Percentiles rank a stretch among this genome's conserved stretches.
phyloP scores from a whole-genome alignment of 345 rosid genomes.

The Turritis glabra region DNA sequence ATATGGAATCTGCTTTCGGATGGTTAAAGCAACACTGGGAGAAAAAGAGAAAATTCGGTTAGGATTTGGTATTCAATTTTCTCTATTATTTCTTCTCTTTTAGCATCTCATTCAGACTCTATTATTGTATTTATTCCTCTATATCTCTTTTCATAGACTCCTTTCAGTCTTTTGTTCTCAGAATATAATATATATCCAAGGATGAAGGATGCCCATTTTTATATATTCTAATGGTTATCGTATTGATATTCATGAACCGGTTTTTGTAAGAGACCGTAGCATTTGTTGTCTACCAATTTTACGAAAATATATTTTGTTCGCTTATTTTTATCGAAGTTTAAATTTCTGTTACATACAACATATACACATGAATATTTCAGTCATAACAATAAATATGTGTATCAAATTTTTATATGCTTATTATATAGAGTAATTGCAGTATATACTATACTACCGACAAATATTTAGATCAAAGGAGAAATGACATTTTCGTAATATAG shows the following conservation, averaged over 20 bases:
- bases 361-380: neutral
- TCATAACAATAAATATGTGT: neutral
- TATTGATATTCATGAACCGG: neutral
- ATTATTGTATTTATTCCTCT: constrained; percentile 5
- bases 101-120: constrained; percentile 14
- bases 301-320: neutral
- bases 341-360: neutral
- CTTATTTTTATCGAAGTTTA: neutral
- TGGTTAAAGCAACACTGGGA: constrained; percentile 12
- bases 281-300: neutral
- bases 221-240: neutral
- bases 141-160: neutral
- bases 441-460: no score
- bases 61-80: constrained; percentile 9
- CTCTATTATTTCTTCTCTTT: constrained; percentile 33
- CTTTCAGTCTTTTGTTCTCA: neutral
- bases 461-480: no score
- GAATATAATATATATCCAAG: constrained; percentile 3
- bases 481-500: no score
- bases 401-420: neutral
- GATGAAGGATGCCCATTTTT: neutral
- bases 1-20: constrained; percentile 29
- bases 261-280: neutral
- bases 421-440: no score
- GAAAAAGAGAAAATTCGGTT: constrained; percentile 22